Evolutionary conservation across 2,329 filamentous ascomycete species (phyloP), one percentile per base, ranked within the genome.

Genomic region (Monilinia fructigena): DNA sequence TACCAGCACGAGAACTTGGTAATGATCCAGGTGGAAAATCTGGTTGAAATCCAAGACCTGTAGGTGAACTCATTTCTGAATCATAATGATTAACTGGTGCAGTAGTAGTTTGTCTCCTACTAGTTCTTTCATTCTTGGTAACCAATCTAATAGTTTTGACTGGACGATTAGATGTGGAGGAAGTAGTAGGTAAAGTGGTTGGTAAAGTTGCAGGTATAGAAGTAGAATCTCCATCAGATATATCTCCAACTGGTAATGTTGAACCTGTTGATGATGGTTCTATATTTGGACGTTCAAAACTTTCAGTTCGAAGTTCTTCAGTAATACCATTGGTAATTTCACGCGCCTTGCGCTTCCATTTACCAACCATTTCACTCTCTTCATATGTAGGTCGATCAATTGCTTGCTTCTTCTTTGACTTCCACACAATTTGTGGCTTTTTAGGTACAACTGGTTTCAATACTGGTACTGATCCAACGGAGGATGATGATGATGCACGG

Each of bases 1-100:
- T 89, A 65, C 81, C 84, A 66, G 85, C 85, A 71, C 87, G 84
- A 42, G 86, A 89, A 70, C 79, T 82, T 56, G 80, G 78, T 16
- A 77, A 75, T n/a, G 81, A 82, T 45, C 73, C 80, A 68, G 75
- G 81, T 76, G 77, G 81, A 28, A 74, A 63, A 50, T 76, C 75
- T 60, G 78, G 78, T 64, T 80, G 79, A 71, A 84, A 82, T 55
- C 80, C 81, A 63, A 81, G 79, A 20, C 81, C 76, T 20, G 81
- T 81, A 2, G 86, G 85, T 56, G 86, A 87, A 67, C 79, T 78
- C 67, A 80, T 78, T 64, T 87, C 85, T 20, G 80, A 75, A 67
- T 86, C 84, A 69, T 87, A 84, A 75, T 83, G 73, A 35, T 45
- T 66, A 18, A 31, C 47, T 14, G 53, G 20, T 8, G 42, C 40